A percentile compares a stretch with the other conserved stretches of the same genome.
phyloP scores from a whole-genome alignment of 1,139 yeast species.

The Scheffersomyces illinoinensis region DNA sequence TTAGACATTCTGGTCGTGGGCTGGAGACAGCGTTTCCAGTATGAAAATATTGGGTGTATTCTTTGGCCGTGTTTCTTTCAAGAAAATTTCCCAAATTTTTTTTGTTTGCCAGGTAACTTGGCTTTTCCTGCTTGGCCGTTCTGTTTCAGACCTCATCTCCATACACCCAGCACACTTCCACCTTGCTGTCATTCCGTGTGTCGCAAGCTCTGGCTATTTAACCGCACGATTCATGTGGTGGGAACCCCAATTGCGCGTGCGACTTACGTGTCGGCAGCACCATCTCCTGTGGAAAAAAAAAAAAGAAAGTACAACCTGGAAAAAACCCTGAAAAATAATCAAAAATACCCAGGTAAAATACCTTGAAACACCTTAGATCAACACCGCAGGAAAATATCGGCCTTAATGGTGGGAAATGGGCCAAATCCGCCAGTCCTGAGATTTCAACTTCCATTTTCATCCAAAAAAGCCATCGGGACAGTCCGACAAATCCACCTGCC shows the following conservation, averaged over 20 bases:
- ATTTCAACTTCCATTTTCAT: neutral
- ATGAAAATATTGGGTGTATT: neutral
- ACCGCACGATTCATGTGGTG: neutral
- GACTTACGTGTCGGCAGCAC: neutral
- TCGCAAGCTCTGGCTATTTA: neutral
- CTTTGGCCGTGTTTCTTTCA: neutral
- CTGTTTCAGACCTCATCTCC: neutral
- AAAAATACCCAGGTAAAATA: neutral
- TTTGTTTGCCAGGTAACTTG: neutral
- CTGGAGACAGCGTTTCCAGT: neutral
- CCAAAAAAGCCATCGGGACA: neutral
- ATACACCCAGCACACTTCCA: neutral
- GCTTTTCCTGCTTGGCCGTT: neutral
- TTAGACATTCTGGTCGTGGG: neutral
- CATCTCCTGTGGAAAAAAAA: neutral
- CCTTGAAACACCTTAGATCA: no score
- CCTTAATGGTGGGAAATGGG: neutral
- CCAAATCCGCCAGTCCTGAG: neutral
- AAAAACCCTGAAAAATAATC: neutral
- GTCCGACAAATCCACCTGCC: neutral
- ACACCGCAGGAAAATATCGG: neutral
- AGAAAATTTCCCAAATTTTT: neutral
- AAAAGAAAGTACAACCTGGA: neutral
- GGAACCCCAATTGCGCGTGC: neutral
- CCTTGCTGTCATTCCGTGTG: neutral